These are phyloP conservation scores for Echria macrotheca DNA, from an alignment of 495 filamentous ascomycete genomes.

Conservation along the genomic window DNA sequence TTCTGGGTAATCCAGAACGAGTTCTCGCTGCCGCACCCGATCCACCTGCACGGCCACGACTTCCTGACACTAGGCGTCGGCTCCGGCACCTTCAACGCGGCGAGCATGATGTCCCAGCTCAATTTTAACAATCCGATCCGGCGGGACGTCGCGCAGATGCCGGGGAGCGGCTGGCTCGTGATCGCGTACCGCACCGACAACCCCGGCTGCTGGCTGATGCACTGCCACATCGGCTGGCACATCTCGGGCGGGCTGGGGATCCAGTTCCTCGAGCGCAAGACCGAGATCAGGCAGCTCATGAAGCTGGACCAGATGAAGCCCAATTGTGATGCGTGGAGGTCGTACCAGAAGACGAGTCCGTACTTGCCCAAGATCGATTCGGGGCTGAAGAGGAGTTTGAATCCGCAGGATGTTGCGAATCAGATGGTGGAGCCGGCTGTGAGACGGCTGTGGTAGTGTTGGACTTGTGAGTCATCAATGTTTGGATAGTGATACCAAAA, in stretches of 20 bases:
- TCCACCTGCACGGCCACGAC: slow-evolving; percentile 57
- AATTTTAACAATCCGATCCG: slow-evolving; percentile 35
- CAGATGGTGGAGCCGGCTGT: too few species aligned
- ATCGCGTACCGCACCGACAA: slow-evolving; percentile 45
- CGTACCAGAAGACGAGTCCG: slow-evolving; percentile 28
- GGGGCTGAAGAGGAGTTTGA: slow-evolving; percentile 10
- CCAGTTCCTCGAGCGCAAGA: slow-evolving; percentile 40
- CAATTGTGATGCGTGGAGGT: slow-evolving; percentile 38
- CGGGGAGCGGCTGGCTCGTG: slow-evolving; percentile 29
- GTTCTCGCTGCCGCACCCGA: slow-evolving; percentile 36
- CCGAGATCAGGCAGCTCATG: slow-evolving; percentile 34
- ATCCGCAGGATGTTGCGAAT: not conserved
- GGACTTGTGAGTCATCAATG: too few species aligned
- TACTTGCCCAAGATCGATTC: slow-evolving; percentile 22
- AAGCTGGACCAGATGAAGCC: slow-evolving; percentile 28
- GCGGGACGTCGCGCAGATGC: slow-evolving; percentile 37
- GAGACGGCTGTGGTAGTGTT: too few species aligned
- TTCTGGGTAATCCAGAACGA: slow-evolving; percentile 36
- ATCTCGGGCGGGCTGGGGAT: slow-evolving; percentile 40
- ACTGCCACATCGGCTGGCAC: slow-evolving; percentile 52
- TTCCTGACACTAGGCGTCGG: slow-evolving; percentile 52
- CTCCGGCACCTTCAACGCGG: slow-evolving; percentile 29
- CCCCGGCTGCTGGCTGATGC: slow-evolving; percentile 41
- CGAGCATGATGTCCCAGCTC: slow-evolving; percentile 21
- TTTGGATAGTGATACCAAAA: too few species aligned